Conservation (phyloP, 2,329 filamentous ascomycete genomes). For the Colletotrichum truncatum region DNA sequence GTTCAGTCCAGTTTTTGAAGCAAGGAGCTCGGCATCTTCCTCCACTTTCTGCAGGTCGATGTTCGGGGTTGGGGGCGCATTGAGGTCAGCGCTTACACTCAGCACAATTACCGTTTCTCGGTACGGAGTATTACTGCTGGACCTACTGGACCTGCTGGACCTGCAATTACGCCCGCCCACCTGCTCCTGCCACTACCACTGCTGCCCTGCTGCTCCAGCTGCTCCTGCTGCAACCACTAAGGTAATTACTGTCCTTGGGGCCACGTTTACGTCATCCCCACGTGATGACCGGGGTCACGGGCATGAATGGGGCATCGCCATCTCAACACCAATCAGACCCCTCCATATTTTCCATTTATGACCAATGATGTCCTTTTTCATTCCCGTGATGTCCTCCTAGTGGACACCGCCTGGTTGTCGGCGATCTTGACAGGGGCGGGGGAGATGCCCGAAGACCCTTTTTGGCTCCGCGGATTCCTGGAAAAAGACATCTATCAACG, state of each 20-base stretch:
- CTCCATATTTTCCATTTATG: not conserved
- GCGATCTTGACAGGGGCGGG: not conserved
- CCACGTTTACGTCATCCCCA: constrained; percentile 25
- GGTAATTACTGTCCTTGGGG: not conserved
- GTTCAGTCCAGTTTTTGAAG: not conserved
- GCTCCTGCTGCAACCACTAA: too few species aligned
- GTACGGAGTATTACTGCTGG: too few species aligned
- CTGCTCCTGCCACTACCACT: too few species aligned
- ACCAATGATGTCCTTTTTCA: too few species aligned
- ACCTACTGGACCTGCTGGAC: too few species aligned
- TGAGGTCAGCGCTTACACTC: constrained; percentile 2
- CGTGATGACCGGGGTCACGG: constrained; percentile 8
- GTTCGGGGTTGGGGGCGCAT: constrained; percentile 2
- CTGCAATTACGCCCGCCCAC: not conserved
- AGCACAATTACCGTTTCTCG: not conserved
- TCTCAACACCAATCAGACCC: not conserved
- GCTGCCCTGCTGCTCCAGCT: too few species aligned
- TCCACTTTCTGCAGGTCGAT: not conserved
- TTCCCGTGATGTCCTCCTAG: too few species aligned
- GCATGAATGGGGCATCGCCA: not conserved
- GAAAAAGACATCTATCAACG: not conserved
- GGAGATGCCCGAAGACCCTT: not conserved
- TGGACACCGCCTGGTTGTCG: not conserved
- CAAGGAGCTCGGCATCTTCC: not conserved
- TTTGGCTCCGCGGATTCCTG: constrained; percentile 4